These are phyloP conservation scores for Gonium pectorale DNA, from an alignment of 139 green algal species.

Conservation along the genomic window DNA sequence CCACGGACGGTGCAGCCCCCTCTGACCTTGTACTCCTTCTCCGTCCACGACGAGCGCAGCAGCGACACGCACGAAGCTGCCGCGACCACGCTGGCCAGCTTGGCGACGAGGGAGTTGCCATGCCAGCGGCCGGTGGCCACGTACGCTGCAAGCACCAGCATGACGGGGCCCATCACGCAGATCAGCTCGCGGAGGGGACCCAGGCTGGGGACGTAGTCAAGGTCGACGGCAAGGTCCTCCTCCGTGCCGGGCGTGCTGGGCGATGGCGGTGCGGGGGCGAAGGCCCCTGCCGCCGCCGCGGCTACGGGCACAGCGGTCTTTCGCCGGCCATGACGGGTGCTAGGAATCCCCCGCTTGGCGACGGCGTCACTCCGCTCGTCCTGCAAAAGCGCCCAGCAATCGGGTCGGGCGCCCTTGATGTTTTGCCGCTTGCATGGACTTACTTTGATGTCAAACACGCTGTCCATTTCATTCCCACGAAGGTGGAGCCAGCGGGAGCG, in stretches of 20 bases:
- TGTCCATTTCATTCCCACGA: not conserved
- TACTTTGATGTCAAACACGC: too few relatives aligned
- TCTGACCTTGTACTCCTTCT: slow-evolving; percentile 66
- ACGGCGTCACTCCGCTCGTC: not conserved
- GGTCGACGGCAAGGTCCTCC: slow-evolving; percentile 16
- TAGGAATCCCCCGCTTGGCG: not conserved
- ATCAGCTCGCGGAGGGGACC: slow-evolving; percentile 36
- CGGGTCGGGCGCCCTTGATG: not conserved
- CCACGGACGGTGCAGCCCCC: too few relatives aligned
- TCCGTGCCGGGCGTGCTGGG: not conserved
- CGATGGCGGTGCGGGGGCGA: not conserved
- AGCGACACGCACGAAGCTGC: not conserved
- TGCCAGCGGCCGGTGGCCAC: slow-evolving; percentile 50
- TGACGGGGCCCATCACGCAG: slow-evolving; percentile 31
- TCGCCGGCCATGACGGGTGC: not conserved
- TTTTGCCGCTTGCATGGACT: not conserved
- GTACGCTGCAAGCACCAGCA: slow-evolving; percentile 52
- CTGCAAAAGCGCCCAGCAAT: not conserved
- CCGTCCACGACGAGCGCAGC: slow-evolving; percentile 48
- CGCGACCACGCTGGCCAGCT: slow-evolving; percentile 48
- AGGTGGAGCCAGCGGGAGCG: not conserved
- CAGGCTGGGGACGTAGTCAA: slow-evolving; percentile 40
- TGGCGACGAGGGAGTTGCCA: slow-evolving; percentile 39
- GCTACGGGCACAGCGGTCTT: not conserved
- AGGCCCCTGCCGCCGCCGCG: not conserved